Evolutionary conservation across 306 rosid species (phyloP), one percentile per base, ranked within the genome.

Genomic region (Hippophae rhamnoides): DNA sequence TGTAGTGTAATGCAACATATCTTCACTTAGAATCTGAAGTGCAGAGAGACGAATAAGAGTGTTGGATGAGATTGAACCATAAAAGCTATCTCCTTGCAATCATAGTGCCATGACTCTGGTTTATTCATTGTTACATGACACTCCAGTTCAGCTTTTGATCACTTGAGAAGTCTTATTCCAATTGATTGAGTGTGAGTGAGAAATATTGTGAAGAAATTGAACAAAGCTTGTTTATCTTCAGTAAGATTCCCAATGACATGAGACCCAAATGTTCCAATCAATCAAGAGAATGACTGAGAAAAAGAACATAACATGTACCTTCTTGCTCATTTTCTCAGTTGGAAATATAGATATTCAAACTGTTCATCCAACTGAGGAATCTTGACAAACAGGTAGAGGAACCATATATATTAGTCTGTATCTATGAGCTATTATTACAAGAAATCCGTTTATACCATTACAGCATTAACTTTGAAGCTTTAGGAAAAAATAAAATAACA

Each of bases 211-310:
- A 63, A 82, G 76, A 90, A 90, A 76, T 87, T 84, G 47, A 87
- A 82, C 82, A 90, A 71, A 14, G 92, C 95, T 74, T 83, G 86
- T 70, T 78, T 85, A 69, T 90, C 97, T 69, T 78, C 89, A 48
- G 43, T 67, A 11, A 82, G 85, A 42, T 85, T 88, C 14, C 86
- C 86, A 47, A 12, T 62, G 67, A 67, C 75, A 65, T 12, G 14
- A 1, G 47, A 40, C n/a, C 65, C 61, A 57, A 79, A 54, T 68
- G 78, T 64, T 54, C 76, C 18, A 18, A 18, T 18, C 86, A 59
- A 71, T 60, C 45, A 72, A 52, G 41, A 77, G 45, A 10, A 56
- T 53, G 63, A 56, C 79, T n/a, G 65, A 66, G 70, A 79, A 68
- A 26, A 81, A 43, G 57, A 81, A 59, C 73, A 77, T 49, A 61